Evolutionary conservation across 768 basidiomycete species (phyloP), one percentile per base, ranked within the genome.

Genomic region (Mycena sanguinolenta): DNA sequence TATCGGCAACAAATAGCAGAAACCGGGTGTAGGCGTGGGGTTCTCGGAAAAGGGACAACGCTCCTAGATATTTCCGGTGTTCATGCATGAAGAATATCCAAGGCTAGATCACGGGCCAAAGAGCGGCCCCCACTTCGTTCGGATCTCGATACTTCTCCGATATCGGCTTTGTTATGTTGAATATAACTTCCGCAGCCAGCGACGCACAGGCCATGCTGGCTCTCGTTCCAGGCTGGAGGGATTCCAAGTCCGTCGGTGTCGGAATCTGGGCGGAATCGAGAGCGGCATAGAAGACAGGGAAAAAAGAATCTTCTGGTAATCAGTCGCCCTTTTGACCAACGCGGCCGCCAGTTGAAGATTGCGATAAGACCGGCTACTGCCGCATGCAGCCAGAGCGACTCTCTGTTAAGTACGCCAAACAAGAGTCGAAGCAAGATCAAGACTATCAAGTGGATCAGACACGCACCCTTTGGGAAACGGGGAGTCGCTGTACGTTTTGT

Each of bases 1-100:
- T 64, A 9, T 55, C 53, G 52, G 63, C 16, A 19, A 64, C 53
- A 25, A 64, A 64, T 44, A 55, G 52, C 16, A 64, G 39, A 55
- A 64, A 64, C 63, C 53, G 28, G 27, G 39, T 55, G 44, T 44
- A 19, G 8, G 25, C 39, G 21, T 30, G 58, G 6, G 49, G 34
- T 14, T 55, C 28, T 28, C 53, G 13, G 36, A 38, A 53, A 39
- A 32, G 9, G 25, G 34, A 63, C 13, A 38, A 23, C 14, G 50
- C 49, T 10, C 34, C 23, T 38, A 63, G 61, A 63, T 63, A 63
- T 34, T 63, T 50, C 17, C 50, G 36, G 16, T 63, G 28, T 53
- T 63, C 61, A 25, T 63, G 50, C 50, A 63, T 53, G n/a, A 63
- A 63, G 36, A 52, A 63, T 14, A 36, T 39, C 61, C 61, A 63